Evolutionary conservation across 2,329 filamentous ascomycete genomes (phyloP).

Genomic region (Colletotrichum truncatum): DNA sequence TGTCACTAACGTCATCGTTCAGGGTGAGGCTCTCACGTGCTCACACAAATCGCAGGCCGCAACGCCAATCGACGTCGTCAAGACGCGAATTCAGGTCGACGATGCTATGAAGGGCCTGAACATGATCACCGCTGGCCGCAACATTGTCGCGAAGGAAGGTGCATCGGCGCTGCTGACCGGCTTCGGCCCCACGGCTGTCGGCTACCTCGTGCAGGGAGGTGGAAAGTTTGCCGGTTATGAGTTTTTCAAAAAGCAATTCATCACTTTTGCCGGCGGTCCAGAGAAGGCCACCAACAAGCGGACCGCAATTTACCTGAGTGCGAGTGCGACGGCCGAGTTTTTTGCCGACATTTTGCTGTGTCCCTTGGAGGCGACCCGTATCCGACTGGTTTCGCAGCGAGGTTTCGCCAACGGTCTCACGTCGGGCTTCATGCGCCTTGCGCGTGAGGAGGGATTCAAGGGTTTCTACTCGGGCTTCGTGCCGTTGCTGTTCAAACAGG

Average conservation of each 20-base stretch:
- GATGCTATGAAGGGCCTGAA: slow-evolving; percentile 85
- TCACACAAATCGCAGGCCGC: slow-evolving; percentile 48
- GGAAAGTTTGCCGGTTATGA: slow-evolving; percentile 94
- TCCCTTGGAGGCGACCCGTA: slow-evolving; percentile 85
- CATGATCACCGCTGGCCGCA: slow-evolving; percentile 80
- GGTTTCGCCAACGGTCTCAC: slow-evolving; percentile 78
- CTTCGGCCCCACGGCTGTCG: slow-evolving; percentile 85
- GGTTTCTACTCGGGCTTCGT: slow-evolving; percentile 95
- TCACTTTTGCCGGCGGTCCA: slow-evolving; percentile 70
- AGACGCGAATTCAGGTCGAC: slow-evolving; percentile 92
- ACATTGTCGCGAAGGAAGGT: slow-evolving; percentile 83
- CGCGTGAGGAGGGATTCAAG: slow-evolving; percentile 77
- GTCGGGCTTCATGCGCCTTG: slow-evolving; percentile 78
- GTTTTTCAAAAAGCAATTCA: slow-evolving; percentile 91
- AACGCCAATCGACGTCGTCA: slow-evolving; percentile 75
- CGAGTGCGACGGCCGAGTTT: slow-evolving; percentile 75
- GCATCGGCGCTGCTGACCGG: slow-evolving; percentile 83
- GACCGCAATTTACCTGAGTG: slow-evolving; percentile 75
- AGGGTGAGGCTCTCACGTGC: neutral
- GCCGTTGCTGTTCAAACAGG: slow-evolving; percentile 86
- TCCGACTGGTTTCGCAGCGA: slow-evolving; percentile 83
- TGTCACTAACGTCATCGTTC: neutral
- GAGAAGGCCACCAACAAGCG: slow-evolving; percentile 53
- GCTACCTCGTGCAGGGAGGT: slow-evolving; percentile 89
- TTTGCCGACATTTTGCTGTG: slow-evolving; percentile 85